Conservation (phyloP, 805 yeast species). For the Wilhelminamyces savonicus region DNA sequence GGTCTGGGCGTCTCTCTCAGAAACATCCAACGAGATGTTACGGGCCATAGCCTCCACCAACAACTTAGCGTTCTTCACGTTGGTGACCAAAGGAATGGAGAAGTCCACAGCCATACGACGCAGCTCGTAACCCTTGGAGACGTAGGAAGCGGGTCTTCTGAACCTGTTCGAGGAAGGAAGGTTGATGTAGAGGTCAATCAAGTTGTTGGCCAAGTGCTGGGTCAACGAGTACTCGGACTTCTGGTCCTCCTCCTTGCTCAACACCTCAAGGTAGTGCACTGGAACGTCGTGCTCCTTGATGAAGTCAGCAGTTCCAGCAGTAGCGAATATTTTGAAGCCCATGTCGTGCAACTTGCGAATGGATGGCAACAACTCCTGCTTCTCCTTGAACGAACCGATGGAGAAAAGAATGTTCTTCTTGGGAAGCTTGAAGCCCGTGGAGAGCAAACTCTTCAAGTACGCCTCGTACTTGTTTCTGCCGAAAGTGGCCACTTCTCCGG, state of each 20-base stretch:
- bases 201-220: slow-evolving; percentile 92
- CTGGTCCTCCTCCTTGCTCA: slow-evolving; percentile 67
- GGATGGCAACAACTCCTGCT: slow-evolving; percentile 85
- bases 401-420: slow-evolving; percentile 91
- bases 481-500: slow-evolving; percentile 97
- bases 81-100: slow-evolving; percentile 95
- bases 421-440: slow-evolving; percentile 94
- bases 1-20: slow-evolving; percentile 82
- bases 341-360: slow-evolving; percentile 72
- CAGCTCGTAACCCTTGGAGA: slow-evolving; percentile 94
- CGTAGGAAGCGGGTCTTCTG: slow-evolving; percentile 98
- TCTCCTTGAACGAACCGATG: slow-evolving; percentile 95
- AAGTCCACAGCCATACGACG: slow-evolving; percentile 99
- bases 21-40: slow-evolving; percentile 57
- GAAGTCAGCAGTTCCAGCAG: slow-evolving; percentile 99
- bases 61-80: slow-evolving; percentile 94
- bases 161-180: slow-evolving; percentile 94
- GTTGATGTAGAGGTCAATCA: slow-evolving; percentile 93
- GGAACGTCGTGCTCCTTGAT: slow-evolving; percentile 92
- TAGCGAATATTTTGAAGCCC: slow-evolving; percentile 90
- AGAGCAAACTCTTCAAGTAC: slow-evolving; percentile 85
- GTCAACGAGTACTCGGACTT: slow-evolving; percentile 93
- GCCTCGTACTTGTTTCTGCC: slow-evolving; percentile 97
- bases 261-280: slow-evolving; percentile 88
- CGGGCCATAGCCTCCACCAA: slow-evolving; percentile 90